These are phyloP conservation scores for Thalassia testudinum DNA, from an alignment of 116 monocot species.

Conservation along the genomic window DNA sequence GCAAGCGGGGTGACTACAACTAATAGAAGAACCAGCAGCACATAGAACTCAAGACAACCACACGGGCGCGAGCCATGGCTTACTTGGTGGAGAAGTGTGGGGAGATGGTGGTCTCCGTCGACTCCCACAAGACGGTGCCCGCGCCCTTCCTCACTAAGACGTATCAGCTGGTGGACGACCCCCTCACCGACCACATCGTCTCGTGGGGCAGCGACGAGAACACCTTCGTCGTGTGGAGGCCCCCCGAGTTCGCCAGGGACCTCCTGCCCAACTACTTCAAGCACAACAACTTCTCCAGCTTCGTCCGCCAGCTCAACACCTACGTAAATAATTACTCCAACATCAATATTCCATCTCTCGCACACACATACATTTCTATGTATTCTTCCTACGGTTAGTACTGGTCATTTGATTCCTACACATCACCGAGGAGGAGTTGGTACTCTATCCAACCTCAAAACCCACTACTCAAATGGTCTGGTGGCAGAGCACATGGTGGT, in stretches of 20 bases:
- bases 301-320: conserved; percentile 94
- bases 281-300: conserved; percentile 98
- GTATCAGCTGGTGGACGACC: conserved; percentile 62
- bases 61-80: not conserved
- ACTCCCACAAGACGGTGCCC: conserved; percentile 22
- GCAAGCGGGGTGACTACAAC: no score
- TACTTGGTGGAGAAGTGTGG: conserved; percentile 8
- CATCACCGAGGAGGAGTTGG: no score
- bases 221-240: conserved; percentile 77
- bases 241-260: conserved; percentile 76
- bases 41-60: not conserved
- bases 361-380: no score
- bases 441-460: no score
- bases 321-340: conserved; percentile 25
- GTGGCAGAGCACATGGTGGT: no score
- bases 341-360: no score
- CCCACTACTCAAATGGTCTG: no score
- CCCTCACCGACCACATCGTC: conserved; percentile 40
- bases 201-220: conserved; percentile 59
- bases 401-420: no score
- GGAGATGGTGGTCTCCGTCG: conserved; percentile 2
- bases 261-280: conserved; percentile 90
- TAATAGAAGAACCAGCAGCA: not conserved
- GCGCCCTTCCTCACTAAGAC: conserved; percentile 75
- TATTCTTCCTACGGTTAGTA: no score